Conservation (phyloP, 225 moss, liverwort and hornwort species). For the Polytrichum commune region DNA sequence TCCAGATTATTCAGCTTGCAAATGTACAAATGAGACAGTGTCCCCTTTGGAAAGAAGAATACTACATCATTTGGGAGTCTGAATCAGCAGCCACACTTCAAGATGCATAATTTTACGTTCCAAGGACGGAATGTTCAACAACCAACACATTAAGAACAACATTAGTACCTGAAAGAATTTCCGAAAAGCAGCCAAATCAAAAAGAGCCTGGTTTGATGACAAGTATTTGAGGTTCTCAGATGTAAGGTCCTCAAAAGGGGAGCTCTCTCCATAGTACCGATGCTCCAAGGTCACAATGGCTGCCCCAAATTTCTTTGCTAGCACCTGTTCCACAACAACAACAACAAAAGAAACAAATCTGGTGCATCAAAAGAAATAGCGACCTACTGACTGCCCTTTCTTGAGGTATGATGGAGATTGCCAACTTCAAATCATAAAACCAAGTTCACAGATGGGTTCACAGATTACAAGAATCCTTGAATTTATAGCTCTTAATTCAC, state of each 20-base stretch:
- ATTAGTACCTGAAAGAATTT: slow-evolving; percentile 66
- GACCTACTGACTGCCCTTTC: neutral
- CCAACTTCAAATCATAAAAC: neutral
- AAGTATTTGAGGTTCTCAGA: slow-evolving; percentile 75
- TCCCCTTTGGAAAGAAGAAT: too few relatives aligned
- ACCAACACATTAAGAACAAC: neutral
- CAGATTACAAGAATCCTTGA: too few relatives aligned
- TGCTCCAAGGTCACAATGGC: slow-evolving; percentile 89
- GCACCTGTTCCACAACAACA: slow-evolving; percentile 41
- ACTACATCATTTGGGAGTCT: too few relatives aligned
- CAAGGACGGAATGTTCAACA: too few relatives aligned
- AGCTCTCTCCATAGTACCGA: slow-evolving; percentile 91
- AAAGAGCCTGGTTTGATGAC: slow-evolving; percentile 87
- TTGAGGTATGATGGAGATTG: neutral
- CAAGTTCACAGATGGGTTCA: too few relatives aligned
- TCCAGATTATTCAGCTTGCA: too few relatives aligned
- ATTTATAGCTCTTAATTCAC: neutral
- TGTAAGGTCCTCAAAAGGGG: slow-evolving; percentile 69
- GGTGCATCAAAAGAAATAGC: neutral
- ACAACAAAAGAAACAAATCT: neutral
- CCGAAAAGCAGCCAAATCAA: slow-evolving; percentile 86
- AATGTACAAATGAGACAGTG: too few relatives aligned
- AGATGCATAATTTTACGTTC: too few relatives aligned
- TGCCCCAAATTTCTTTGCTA: slow-evolving; percentile 86
- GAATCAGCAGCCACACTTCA: too few relatives aligned